These are phyloP conservation scores for Pugionium cornutum DNA, from an alignment of 345 rosid genomes.

Conservation along the genomic window DNA sequence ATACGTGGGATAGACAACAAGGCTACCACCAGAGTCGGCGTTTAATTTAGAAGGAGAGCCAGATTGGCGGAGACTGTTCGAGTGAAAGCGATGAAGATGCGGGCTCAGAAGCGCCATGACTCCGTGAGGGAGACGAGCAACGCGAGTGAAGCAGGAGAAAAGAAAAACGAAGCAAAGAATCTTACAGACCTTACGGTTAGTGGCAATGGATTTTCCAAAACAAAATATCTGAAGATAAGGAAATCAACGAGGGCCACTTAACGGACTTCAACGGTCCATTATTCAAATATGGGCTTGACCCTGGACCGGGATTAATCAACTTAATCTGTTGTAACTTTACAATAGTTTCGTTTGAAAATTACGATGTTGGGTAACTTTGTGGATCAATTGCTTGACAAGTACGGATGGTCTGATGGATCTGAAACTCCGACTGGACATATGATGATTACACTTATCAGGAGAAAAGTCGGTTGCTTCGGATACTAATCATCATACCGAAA, in stretches of 20 bases:
- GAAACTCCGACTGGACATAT: constrained; percentile 29
- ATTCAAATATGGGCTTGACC: background rate
- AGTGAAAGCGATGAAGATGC: constrained; percentile 58
- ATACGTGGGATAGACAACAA: constrained; percentile 30
- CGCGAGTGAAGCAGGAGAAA: constrained; percentile 22
- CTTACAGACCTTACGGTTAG: background rate
- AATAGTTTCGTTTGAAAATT: too few species aligned
- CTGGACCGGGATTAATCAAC: background rate
- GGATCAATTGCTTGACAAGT: constrained; percentile 46
- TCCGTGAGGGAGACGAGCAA: constrained; percentile 46
- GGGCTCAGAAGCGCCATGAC: constrained; percentile 73
- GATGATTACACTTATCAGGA: constrained; percentile 31
- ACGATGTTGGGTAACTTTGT: constrained; percentile 35
- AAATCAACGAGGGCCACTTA: constrained; percentile 19
- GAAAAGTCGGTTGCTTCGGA: constrained; percentile 28
- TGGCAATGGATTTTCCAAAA: constrained; percentile 27
- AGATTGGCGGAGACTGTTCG: constrained; percentile 38
- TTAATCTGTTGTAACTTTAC: too few species aligned
- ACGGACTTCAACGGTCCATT: constrained; percentile 28
- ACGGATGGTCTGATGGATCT: constrained; percentile 51
- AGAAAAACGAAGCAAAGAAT: background rate
- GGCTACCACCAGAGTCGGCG: constrained; percentile 24
- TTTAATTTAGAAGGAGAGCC: constrained; percentile 1
- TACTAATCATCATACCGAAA: constrained; percentile 40
- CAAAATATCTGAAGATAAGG: constrained; percentile 36